Percentiles rank a stretch among this genome's conserved stretches.
phyloP scores from a whole-genome alignment of 2,329 filamentous ascomycete species.

The Aureobasidium sp. region DNA sequence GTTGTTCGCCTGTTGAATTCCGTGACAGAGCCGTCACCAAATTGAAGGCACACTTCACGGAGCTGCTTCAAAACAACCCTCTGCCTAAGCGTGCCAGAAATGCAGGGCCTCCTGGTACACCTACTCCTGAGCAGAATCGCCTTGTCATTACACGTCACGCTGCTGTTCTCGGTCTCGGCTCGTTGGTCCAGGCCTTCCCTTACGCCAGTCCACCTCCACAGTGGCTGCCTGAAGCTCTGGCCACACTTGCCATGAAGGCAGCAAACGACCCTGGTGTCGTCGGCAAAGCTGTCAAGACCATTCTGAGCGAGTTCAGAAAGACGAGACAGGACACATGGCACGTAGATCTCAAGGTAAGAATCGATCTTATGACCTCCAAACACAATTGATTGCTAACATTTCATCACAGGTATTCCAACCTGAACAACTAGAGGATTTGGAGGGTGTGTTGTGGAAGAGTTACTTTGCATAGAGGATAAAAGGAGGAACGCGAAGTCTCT shows the following conservation, averaged over 20 bases:
- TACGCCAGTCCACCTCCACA: constrained; percentile 84
- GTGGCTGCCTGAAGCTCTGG: constrained; percentile 92
- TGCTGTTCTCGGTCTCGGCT: constrained; percentile 82
- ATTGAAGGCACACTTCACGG: constrained; percentile 71
- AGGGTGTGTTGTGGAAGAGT: constrained; percentile 98
- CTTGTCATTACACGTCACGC: constrained; percentile 79
- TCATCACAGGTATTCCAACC: constrained; percentile 62
- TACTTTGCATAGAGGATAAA: constrained; percentile 66
- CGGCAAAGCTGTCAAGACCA: constrained; percentile 89
- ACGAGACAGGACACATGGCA: constrained; percentile 98
- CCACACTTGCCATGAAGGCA: constrained; percentile 73
- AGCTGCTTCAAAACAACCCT: constrained; percentile 70
- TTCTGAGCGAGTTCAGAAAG: constrained; percentile 98
- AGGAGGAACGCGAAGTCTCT: no score
- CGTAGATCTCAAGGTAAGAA: constrained; percentile 87
- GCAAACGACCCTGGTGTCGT: constrained; percentile 86
- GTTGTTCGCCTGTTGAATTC: constrained; percentile 76
- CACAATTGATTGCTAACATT: constrained; percentile 16
- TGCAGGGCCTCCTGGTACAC: constrained; percentile 42
- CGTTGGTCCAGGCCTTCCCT: constrained; percentile 89
- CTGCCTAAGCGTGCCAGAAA: constrained; percentile 56
- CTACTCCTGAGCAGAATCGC: constrained; percentile 63
- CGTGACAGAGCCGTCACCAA: constrained; percentile 68
- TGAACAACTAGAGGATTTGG: constrained; percentile 89
- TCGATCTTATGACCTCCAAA: background rate